phyloP scores from a whole-genome alignment of 352 stramenopile genomes.

The Globisporangium nodosum region DNA sequence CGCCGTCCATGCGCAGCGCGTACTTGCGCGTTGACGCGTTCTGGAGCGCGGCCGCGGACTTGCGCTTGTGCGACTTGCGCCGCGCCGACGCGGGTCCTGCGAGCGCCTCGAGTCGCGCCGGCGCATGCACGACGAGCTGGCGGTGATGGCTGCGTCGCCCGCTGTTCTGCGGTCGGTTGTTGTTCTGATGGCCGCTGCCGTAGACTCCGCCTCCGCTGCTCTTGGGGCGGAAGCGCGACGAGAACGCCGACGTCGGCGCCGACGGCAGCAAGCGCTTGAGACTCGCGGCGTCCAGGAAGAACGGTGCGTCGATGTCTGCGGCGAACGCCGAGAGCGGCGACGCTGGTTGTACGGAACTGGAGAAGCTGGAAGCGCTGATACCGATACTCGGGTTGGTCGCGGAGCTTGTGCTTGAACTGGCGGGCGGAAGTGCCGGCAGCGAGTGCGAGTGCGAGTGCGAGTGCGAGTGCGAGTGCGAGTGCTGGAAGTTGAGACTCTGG shows the following conservation, averaged over 20 bases:
- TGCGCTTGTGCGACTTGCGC: constrained; percentile 10
- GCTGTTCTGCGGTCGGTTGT: constrained; percentile 4
- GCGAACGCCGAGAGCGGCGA: neutral
- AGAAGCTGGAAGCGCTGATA: constrained; percentile 2
- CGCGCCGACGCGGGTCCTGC: constrained; percentile 7
- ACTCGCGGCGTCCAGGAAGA: constrained; percentile 64
- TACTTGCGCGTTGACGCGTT: constrained; percentile 28
- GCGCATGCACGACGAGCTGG: constrained; percentile 9
- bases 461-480: constrained; percentile 9
- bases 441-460: constrained; percentile 8
- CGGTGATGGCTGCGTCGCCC: constrained; percentile 8
- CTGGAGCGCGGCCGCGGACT: neutral
- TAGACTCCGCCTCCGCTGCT: constrained; percentile 7
- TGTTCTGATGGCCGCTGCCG: constrained; percentile 10
- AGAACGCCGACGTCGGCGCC: constrained; percentile 8
- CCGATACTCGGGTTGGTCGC: neutral
- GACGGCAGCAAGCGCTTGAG: constrained; percentile 53
- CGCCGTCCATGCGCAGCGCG: constrained; percentile 34
- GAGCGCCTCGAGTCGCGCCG: constrained; percentile 41
- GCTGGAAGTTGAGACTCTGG: constrained; percentile 44
- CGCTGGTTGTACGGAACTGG: neutral
- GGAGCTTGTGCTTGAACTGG: neutral
- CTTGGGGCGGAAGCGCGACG: constrained; percentile 13
- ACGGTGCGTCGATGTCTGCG: constrained; percentile 15
- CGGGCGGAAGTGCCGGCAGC: constrained; percentile 1